Percentiles rank a stretch among this genome's conserved stretches.
Evolutionary conservation across 805 yeast species (phyloP).

Genomic region (Tetrapisispora nanseiensis): DNA sequence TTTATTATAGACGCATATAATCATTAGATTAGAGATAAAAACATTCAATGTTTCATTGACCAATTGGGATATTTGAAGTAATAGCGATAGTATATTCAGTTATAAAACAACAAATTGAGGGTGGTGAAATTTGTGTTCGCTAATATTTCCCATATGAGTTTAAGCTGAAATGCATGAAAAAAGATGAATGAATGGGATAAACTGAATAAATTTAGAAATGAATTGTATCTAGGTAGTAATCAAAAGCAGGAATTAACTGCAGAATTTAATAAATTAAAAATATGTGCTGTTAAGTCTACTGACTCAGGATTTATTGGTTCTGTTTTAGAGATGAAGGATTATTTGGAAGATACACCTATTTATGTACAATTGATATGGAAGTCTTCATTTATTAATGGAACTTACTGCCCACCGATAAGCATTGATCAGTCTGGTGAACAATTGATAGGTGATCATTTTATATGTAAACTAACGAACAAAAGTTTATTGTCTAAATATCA

Average conservation of each 20-base stretch:
- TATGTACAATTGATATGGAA: constrained; percentile 18
- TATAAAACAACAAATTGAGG: too few relatives aligned
- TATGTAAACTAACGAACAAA: constrained; percentile 1
- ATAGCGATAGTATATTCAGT: too few relatives aligned
- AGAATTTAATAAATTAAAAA: neutral
- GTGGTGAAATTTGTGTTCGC: too few relatives aligned
- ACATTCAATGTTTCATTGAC: too few relatives aligned
- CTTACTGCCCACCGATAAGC: constrained; percentile 22
- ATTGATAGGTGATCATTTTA: constrained; percentile 12
- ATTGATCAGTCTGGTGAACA: constrained; percentile 15
- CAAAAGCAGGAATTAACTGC: neutral
- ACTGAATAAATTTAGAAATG: neutral
- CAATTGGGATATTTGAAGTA: too few relatives aligned
- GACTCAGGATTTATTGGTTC: neutral
- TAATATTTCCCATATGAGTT: too few relatives aligned
- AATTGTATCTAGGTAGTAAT: neutral
- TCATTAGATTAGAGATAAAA: too few relatives aligned
- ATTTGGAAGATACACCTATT: constrained; percentile 4
- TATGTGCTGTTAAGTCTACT: neutral
- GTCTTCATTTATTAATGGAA: constrained; percentile 13
- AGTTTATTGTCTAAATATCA: constrained; percentile 8
- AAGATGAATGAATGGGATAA: constrained; percentile 1
- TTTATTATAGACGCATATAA: too few relatives aligned
- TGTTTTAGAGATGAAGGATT: constrained; percentile 9
- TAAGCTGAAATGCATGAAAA: neutral